phyloP scores from a whole-genome alignment of 164 flowering plant genomes.

The Piper longum region DNA sequence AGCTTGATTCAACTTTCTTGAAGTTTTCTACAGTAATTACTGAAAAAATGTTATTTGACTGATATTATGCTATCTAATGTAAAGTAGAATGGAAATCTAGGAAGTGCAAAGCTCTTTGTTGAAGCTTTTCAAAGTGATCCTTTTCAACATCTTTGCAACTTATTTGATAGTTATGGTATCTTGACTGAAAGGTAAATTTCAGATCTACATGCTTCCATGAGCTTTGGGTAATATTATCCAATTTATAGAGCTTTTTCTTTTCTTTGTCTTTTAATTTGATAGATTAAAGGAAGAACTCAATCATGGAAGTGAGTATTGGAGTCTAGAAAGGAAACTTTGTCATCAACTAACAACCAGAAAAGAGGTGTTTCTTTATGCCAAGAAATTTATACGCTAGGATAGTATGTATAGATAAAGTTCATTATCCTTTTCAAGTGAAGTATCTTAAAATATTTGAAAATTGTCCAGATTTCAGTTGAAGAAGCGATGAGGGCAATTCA shows the following conservation, averaged over 20 bases:
- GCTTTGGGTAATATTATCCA: background rate
- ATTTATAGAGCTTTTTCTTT: background rate
- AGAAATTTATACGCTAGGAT: background rate
- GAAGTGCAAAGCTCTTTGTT: slow-evolving; percentile 4
- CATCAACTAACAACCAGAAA: slow-evolving; percentile 25
- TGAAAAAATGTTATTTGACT: background rate
- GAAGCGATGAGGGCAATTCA: slow-evolving; percentile 77
- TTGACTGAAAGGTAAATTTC: slow-evolving; percentile 44
- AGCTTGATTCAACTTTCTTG: slow-evolving; percentile 1
- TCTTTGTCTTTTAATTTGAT: slow-evolving; percentile 5
- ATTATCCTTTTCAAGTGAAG: background rate
- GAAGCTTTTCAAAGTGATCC: slow-evolving; percentile 33
- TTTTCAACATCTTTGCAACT: slow-evolving; percentile 35
- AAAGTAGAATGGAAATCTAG: slow-evolving; percentile 19
- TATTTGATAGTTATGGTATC: slow-evolving; percentile 45
- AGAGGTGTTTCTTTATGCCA: slow-evolving; percentile 26
- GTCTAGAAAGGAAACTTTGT: slow-evolving; percentile 78
- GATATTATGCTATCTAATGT: background rate
- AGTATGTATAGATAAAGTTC: background rate
- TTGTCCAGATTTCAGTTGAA: slow-evolving; percentile 45
- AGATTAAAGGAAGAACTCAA: slow-evolving; percentile 60
- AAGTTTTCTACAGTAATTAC: background rate
- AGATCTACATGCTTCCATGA: background rate
- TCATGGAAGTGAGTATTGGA: slow-evolving; percentile 81
- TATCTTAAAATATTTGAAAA: too few species aligned